Conservation (phyloP, 179 eudicot genomes). For the Corrigiola litoralis region DNA sequence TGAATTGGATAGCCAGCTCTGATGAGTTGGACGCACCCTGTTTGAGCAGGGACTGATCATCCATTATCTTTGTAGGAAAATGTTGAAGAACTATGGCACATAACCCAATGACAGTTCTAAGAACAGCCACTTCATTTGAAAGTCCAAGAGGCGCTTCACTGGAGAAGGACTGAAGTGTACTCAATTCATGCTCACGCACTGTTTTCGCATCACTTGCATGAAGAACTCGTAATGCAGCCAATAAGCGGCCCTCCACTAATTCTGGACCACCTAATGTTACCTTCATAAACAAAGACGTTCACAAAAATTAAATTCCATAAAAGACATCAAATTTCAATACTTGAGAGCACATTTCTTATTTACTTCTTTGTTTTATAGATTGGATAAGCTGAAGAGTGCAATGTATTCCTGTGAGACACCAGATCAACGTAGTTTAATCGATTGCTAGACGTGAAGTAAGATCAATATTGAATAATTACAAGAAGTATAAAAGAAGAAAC, state of each 20-base stretch:
- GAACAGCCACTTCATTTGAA: constrained; percentile 52
- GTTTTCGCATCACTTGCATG: constrained; percentile 41
- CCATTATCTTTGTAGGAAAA: constrained; percentile 79
- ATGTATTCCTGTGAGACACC: too few relatives aligned
- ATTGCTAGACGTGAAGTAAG: background rate
- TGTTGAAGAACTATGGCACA: constrained; percentile 67
- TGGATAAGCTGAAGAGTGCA: too few relatives aligned
- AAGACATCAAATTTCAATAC: too few relatives aligned
- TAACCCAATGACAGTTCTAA: constrained; percentile 63
- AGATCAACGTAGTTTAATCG: too few relatives aligned
- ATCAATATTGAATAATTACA: background rate
- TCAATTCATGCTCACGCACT: constrained; percentile 44
- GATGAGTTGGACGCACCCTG: constrained; percentile 48
- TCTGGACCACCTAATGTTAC: constrained; percentile 81
- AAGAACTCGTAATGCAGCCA: constrained; percentile 77
- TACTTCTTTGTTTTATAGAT: background rate
- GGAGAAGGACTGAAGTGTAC: constrained; percentile 55
- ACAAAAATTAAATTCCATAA: background rate
- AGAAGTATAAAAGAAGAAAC: constrained; percentile 31
- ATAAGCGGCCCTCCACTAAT: constrained; percentile 64
- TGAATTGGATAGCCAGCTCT: constrained; percentile 56
- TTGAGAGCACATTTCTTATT: too few relatives aligned
- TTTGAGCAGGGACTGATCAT: constrained; percentile 61
- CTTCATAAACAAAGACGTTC: too few relatives aligned
- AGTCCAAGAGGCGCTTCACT: constrained; percentile 70